These are phyloP conservation scores for Candida sakaeoensis DNA, from an alignment of 805 yeast species.

Conservation along the genomic window DNA sequence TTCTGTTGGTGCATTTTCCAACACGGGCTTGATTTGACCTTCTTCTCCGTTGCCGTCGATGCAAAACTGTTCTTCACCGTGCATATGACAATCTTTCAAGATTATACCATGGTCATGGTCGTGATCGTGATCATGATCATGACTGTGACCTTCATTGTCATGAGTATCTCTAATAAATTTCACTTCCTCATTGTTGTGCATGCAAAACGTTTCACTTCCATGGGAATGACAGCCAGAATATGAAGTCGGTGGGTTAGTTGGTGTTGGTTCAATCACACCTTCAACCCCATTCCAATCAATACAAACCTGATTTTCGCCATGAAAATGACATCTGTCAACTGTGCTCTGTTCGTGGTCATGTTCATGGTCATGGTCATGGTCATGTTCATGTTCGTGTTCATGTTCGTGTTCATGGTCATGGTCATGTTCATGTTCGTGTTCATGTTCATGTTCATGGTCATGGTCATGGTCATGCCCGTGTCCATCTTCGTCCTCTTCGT, in stretches of 20 bases:
- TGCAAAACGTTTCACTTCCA: constrained; percentile 16
- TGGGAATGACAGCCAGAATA: constrained; percentile 20
- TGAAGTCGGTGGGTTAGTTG: constrained; percentile 15
- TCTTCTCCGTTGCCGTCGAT: constrained; percentile 19
- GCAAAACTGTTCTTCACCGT: constrained; percentile 17
- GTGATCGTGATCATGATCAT: constrained; percentile 6
- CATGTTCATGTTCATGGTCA: too few species aligned
- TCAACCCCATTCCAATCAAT: constrained; percentile 19
- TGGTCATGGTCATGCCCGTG: too few species aligned
- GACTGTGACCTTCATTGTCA: constrained; percentile 15
- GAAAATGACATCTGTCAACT: constrained; percentile 20
- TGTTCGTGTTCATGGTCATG: constrained; percentile 7
- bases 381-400: constrained; percentile 6
- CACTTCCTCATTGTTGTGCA: constrained; percentile 14
- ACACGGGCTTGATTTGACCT: constrained; percentile 20
- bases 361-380: background rate
- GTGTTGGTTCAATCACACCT: constrained; percentile 20
- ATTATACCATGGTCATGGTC: constrained; percentile 7
- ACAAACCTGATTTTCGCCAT: constrained; percentile 18
- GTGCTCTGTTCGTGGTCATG: background rate
- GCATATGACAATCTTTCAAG: constrained; percentile 20
- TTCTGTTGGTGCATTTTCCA: constrained; percentile 14
- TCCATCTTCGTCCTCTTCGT: constrained; percentile 1
- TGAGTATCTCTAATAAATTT: constrained; percentile 12
- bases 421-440: constrained; percentile 6